Evolutionary conservation across 2,329 filamentous ascomycete species (phyloP), one percentile per base, ranked within the genome.

Genomic region (Parascedosporium putredinis): DNA sequence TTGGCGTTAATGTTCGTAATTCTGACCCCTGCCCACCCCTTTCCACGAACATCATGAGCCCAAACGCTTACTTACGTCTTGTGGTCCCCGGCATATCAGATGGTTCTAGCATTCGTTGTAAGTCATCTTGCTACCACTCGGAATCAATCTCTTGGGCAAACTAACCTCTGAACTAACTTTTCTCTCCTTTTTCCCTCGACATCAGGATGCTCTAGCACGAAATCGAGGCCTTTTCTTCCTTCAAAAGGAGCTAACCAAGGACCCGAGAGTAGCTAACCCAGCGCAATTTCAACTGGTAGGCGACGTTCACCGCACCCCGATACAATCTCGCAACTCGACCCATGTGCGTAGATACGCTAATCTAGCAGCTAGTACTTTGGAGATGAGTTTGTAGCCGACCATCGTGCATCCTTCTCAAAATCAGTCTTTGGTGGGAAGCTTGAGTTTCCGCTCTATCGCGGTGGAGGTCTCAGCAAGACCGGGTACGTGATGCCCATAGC

Each of bases 401-500:
- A 49, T 14, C 33, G 34, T 4, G 46, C 33, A 6, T 49, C 46
- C 23, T 49, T 49, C 33, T 24, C 46, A 12, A 49, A 49, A 10
- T 49, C 33, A 2, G 8, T 49, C 12, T 49, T 49, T 29, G 46
- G 34, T 12, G 48, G 43, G 33, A 23, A 33, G 27, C 48, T 50
- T 18, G 40, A 50, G 25, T 45, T 50, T 12, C 40, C 48, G 3
- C 40, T 45, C 8, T 50, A 45, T 9, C 29, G 45, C 10, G 33
- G 29, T 2, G n/a, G 16, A 27, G 46, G 22, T 9, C 22, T 18
- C 5, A 27, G 14, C 20, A 40, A 27, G 12, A 20, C 33, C 2
- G 48, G 40, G 5, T 50, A 23, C 40, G 25, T 34, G 12, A 4
- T 50, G 6, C 36, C 27, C 9, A 47, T 24, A 23, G 42, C 34